Evolutionary conservation across 495 filamentous ascomycete species (phyloP), one percentile per base, ranked within the genome.

Genomic region (Penicillium subrubescens): DNA sequence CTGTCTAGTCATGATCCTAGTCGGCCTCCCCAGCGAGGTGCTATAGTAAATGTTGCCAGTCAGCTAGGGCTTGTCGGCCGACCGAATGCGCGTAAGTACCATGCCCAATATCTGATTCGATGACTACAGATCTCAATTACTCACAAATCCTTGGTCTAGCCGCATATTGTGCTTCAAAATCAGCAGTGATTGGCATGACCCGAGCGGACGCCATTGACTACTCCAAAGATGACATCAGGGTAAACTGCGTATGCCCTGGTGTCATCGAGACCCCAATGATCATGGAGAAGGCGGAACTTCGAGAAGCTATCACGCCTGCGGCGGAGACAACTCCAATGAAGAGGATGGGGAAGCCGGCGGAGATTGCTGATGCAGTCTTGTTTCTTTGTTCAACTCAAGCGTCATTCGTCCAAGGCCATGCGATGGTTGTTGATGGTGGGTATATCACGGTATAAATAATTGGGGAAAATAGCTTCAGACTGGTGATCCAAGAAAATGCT

Each of bases 231-330:
- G 69, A 70, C 0, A 83, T 86, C 43, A 66, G 83, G 29, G 77
- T 86, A 41, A 86, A 85, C 50, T 85, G 82, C 59, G 81, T 86
- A 15, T 85, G 82, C 63, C 83, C 83, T 0, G 83, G 83, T 6
- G 71, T 84, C 1, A 81, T 84, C 41, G 79, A 81, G 53, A 86
- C 82, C 8, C 82, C 81, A 8, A 75, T 85, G 72, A 77, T 78
- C 23, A 75, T 73, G 37, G 69, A 74, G 19, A 72, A 73, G 14
- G 63, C 74, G 12, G 81, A 80, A 60, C 63, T 77, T 3, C 69
- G 72, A 15, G 79, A 72, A 25, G 61, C 68, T 23, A 69, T 80
- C 2, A 59, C 57, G 3, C 73, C 77, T 0, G 77, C 80, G 2
- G 71, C 80, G 21, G 61, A 81, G n/a, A 83, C 77, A 21, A 80